Evolutionary conservation across 2,329 filamentous ascomycete genomes (phyloP), one percentile per base, ranked within the genome.

Genomic region (Diaporthe citriasiana): DNA sequence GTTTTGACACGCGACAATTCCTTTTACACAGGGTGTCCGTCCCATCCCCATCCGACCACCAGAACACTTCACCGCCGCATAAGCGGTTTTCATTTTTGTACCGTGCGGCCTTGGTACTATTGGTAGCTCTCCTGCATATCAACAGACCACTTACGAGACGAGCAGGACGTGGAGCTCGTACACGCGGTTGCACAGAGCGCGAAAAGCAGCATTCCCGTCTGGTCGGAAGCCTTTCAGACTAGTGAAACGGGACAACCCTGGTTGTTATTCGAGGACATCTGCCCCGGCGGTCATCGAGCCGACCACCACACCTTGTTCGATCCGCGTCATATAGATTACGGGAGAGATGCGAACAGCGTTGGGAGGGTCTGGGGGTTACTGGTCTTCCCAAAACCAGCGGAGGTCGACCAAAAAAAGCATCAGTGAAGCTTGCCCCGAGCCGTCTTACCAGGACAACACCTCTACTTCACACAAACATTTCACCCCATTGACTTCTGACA

Each of bases 401-500:
- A 75, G 69, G 70, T 40, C 53, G 33, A 69, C 68, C 47, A 72
- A 75, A 51, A 72, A 74, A 72, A 72, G 74, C 45, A 75, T 71
- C 45, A 70, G 74, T 72, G 72, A 71, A 38, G 70, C 72, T 33
- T 27, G 53, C 50, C 47, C 68, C 38, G 74, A 72, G n/a, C 33
- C 60, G 42, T 71, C 72, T 55, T 74, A 56, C 66, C 72, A 73
- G 63, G 57, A 38, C 30, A 60, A 63, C 50, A 57, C 60, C 9
- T n/a, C 42, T 45, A 35, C 69, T 53, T 53, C 72, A 42, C 71
- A 71, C 19, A 72, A 74, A 30, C 72, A 75, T 45, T 57, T 66
- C 71, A 47, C 74, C 22, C 68, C 70, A 35, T 75, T 68, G 50
- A 45, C 68, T 51, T 55, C 70, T 73, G 76, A 78, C 72, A 57